Evolutionary conservation across 1,139 yeast genomes (phyloP).

Genomic region (Kodamaea sp.): DNA sequence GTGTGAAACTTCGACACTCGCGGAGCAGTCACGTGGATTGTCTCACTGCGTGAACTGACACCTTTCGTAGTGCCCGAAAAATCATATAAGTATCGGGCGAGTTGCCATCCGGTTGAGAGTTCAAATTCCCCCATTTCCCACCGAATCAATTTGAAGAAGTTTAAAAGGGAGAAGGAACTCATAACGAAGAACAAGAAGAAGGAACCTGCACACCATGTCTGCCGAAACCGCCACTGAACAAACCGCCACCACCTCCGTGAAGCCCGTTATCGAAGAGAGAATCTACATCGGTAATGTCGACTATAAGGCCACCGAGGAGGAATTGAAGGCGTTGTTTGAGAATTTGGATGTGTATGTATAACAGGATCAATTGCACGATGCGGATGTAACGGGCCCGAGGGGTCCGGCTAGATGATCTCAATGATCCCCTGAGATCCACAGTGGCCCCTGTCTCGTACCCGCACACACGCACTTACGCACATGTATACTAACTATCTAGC

Average conservation of each 20-base stretch:
- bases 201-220: conserved; percentile 9
- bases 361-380: too few relatives aligned
- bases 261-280: conserved; percentile 43
- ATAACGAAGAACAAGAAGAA: conserved; percentile 9
- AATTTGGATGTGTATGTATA: conserved; percentile 39
- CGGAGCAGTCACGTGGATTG: too few relatives aligned
- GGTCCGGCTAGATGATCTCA: too few relatives aligned
- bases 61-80: conserved; percentile 3
- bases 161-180: conserved; percentile 8
- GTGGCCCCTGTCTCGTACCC: too few relatives aligned
- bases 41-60: background rate
- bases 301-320: conserved; percentile 55
- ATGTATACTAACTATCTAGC: conserved; percentile 11
- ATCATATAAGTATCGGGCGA: conserved; percentile 9
- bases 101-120: conserved; percentile 6
- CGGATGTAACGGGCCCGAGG: too few relatives aligned
- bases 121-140: conserved; percentile 5
- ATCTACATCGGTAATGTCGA: conserved; percentile 53
- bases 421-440: too few relatives aligned
- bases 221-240: conserved; percentile 6
- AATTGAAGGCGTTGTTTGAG: conserved; percentile 46
- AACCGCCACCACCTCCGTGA: conserved; percentile 10
- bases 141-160: conserved; percentile 9
- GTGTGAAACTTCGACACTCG: conserved; percentile 1
- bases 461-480: too few relatives aligned